Percentiles rank a stretch among this genome's conserved stretches.
Conservation (phyloP, 495 filamentous ascomycete species). For the Penicillium canariense region DNA sequence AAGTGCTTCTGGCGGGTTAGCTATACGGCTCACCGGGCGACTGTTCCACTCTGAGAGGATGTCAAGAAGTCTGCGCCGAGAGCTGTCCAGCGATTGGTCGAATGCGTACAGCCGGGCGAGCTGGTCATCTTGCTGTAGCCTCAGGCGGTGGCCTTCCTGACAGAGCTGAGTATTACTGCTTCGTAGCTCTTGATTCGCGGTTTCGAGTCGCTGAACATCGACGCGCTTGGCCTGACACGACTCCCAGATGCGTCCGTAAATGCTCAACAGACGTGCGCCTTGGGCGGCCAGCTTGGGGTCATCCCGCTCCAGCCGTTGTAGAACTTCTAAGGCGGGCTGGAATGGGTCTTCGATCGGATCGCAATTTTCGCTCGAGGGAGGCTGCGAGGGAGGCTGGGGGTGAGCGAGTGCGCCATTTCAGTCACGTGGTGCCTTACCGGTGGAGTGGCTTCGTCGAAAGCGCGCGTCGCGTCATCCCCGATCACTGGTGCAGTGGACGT, state of each 20-base stretch:
- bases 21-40: too few species aligned
- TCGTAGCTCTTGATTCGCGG: background rate
- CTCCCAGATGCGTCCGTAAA: slow-evolving; percentile 11
- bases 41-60: background rate
- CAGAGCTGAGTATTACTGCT: background rate
- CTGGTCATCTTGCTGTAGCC: background rate
- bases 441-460: too few species aligned
- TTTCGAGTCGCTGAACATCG: slow-evolving; percentile 5
- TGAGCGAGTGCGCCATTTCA: too few species aligned
- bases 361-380: too few species aligned
- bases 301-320: slow-evolving; percentile 6
- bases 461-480: too few species aligned
- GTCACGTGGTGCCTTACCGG: too few species aligned
- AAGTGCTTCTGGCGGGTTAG: too few species aligned
- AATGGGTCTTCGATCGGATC: too few species aligned
- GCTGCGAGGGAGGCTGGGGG: too few species aligned
- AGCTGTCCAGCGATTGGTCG: background rate
- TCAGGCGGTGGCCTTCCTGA: background rate
- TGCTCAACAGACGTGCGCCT: slow-evolving; percentile 3
- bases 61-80: background rate
- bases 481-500: too few species aligned
- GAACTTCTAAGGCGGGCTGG: background rate
- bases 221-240: slow-evolving; percentile 5
- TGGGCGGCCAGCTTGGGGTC: slow-evolving; percentile 11
- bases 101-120: background rate